Evolutionary conservation across 495 filamentous ascomycete genomes (phyloP), one percentile per base, ranked within the genome.

Genomic region (Penicillium paradoxum): DNA sequence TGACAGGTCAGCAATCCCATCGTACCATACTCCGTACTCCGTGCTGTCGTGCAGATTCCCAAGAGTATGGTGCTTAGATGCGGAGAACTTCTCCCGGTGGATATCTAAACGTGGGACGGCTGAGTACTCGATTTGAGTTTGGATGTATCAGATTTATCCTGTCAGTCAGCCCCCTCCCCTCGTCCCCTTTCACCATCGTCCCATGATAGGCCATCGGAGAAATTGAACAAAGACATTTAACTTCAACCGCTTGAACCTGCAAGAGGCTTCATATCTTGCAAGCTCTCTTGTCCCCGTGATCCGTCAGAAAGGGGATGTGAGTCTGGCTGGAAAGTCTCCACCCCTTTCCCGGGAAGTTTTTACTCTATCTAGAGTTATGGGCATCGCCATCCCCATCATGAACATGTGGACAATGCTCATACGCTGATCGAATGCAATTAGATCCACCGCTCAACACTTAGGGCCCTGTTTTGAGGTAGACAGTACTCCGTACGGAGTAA

Each of bases 11-110:
- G 53, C 50, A 55, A 57, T 59, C 53, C 6, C 15, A 22, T 46
- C 5, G 45, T 36, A 49, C 29, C 43, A 53, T 2, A 32, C 9
- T 8, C 3, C 24, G 7, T 3, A 3, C 3, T 27, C 3, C 7
- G 24, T 62, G 37, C 25, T 59, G 56, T 51, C 34, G 32, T 59
- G 59, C 58, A 64, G 53, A 48, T 56, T 50, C 49, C 50, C 54
- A 50, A 29, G 24, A 51, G 30, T 5, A 37, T 24, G 47, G 53
- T 29, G 37, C 32, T 36, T 43, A 44, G 52, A 53, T 36, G 21
- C 21, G 49, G 53, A 56, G 9, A 54, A n/a, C 7, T 50, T 57
- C 51, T 58, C 55, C 50, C 7, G 9, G 21, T 22, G 22, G 36
- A 11, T n/a, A 34, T 41, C n/a, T 14, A 5, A 45, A 46, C 49